These are phyloP conservation scores for Turnera subulata DNA, from an alignment of 345 rosid species.

Conservation along the genomic window DNA sequence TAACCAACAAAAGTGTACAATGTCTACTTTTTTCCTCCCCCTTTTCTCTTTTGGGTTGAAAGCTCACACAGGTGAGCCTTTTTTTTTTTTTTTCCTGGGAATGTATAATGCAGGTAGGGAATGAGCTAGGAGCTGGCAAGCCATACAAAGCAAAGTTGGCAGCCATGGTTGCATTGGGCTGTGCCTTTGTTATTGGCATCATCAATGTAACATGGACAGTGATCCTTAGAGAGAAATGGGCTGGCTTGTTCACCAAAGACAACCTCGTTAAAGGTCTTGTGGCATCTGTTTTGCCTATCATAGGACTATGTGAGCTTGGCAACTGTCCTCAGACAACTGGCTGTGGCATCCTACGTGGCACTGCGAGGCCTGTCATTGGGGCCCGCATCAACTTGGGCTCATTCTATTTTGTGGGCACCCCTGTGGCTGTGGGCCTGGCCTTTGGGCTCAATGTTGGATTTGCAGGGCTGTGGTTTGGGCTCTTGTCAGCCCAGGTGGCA, in stretches of 20 bases:
- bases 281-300: constrained; percentile 76
- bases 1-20: constrained; percentile 15
- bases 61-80: background rate
- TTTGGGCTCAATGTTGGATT: constrained; percentile 72
- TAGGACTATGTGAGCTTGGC: constrained; percentile 89
- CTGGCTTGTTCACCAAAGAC: constrained; percentile 65
- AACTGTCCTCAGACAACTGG: constrained; percentile 98
- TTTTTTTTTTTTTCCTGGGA: no score
- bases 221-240: constrained; percentile 64
- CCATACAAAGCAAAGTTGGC: constrained; percentile 85
- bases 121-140: constrained; percentile 91
- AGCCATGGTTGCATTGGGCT: constrained; percentile 76
- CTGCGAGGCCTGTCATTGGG: constrained; percentile 73
- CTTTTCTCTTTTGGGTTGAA: no score
- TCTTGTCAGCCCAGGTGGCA: constrained; percentile 83
- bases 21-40: background rate
- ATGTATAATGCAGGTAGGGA: constrained; percentile 72
- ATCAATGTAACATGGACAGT: constrained; percentile 82
- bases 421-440: constrained; percentile 84
- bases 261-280: constrained; percentile 58
- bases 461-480: constrained; percentile 89
- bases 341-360: constrained; percentile 89
- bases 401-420: constrained; percentile 91
- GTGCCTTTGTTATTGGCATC: constrained; percentile 67
- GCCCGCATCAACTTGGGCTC: constrained; percentile 82